Evolutionary conservation across 2,329 filamentous ascomycete species (phyloP).

Genomic region (Phaeosphaeria sp.): DNA sequence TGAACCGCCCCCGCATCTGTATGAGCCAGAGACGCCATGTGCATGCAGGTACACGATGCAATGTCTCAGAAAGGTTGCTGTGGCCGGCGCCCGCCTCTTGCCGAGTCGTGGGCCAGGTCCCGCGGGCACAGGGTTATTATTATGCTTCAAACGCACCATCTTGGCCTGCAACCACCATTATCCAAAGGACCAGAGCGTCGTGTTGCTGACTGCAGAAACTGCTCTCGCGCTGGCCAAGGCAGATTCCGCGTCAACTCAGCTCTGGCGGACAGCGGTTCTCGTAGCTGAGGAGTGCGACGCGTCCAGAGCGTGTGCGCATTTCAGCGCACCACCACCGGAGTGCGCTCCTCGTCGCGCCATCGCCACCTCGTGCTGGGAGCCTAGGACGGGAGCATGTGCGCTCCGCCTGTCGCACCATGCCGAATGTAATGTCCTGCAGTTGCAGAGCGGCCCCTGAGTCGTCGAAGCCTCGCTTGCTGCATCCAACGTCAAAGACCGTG

Average conservation of each 20-base stretch:
- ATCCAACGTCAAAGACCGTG: slow-evolving; percentile 28
- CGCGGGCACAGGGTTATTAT: slow-evolving; percentile 5
- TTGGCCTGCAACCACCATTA: neutral
- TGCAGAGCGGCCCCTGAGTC: slow-evolving; percentile 26
- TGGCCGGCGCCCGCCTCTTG: slow-evolving; percentile 16
- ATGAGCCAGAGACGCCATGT: neutral
- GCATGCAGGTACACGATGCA: slow-evolving; percentile 24
- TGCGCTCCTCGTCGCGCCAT: slow-evolving; percentile 5
- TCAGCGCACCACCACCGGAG: slow-evolving; percentile 6
- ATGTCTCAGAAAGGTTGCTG: slow-evolving; percentile 22
- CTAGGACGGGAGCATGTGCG: slow-evolving; percentile 37
- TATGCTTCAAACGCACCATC: slow-evolving; percentile 24
- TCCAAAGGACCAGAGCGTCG: too few relatives aligned
- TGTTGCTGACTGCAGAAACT: slow-evolving; percentile 15
- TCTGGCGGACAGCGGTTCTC: neutral
- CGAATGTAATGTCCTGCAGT: slow-evolving; percentile 24
- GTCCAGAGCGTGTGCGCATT: neutral
- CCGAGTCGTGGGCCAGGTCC: slow-evolving; percentile 23
- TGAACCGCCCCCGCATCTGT: neutral
- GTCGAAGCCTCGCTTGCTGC: slow-evolving; percentile 24
- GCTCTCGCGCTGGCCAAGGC: slow-evolving; percentile 1
- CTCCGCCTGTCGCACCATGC: slow-evolving; percentile 39
- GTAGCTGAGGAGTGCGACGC: neutral
- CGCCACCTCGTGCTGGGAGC: slow-evolving; percentile 22
- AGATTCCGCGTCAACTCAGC: neutral